Evolutionary conservation across 129 eudicot species (phyloP), one percentile per base, ranked within the genome.

Genomic region (Glebionis coronaria): DNA sequence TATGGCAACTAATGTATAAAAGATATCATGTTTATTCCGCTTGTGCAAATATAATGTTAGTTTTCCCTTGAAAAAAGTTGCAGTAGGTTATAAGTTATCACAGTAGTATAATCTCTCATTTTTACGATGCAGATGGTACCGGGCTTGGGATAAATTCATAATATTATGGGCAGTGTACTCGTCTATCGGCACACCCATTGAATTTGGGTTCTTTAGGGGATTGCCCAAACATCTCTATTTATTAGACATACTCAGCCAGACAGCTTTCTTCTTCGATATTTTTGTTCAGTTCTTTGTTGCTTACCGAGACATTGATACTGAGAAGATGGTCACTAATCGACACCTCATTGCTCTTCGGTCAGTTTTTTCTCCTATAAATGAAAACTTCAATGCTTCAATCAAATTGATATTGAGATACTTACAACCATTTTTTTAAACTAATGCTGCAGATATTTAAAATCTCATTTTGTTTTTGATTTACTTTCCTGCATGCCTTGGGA

Each of bases 141-240:
- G 72, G 25, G 76, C 82, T 60, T 93, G 98, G 98, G 87, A 76
- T 62, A 84, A 86, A 44, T 73, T 93, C 78, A 93, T 93, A 72
- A 75, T 88, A 3, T 0, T 88, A 69, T 93, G 96, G 96, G 98
- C 98, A 42, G 29, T 93, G 12, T 93, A 93, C 82, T 93, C 98
- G 12, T 88, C 96, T 56, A 80, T 86, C 74, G 88, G 88, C 74
- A 93, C 98, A 35, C 98, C 98, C 29, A 64, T 93, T 76, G 98
- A 93, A 84, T 93, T 93, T 59, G 98, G 96, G 28, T 93, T 93
- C 88, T 93, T 93, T 72, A 69, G 90, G 62, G 98, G 98, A 67
- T 76, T 88, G 27, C 98, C 95, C 6, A 40, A 70, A 75, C 73
- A 71, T 47, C 90, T 93, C 69, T 81, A 86, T 68, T 52, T 86